Conservation (phyloP, 2,329 filamentous ascomycete species). For the Cordyceps tenuipes region DNA sequence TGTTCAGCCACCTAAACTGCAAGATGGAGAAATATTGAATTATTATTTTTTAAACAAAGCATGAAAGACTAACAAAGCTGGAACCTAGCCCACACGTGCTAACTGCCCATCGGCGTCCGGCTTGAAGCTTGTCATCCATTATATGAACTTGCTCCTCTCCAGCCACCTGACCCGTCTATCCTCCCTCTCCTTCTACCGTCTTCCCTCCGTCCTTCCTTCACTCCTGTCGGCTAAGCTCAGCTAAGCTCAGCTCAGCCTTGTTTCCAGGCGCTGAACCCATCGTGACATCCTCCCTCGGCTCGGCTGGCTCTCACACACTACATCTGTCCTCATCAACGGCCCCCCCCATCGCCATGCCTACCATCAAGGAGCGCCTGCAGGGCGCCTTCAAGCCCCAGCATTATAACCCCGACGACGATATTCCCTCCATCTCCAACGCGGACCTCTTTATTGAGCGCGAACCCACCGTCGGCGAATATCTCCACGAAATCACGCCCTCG, state of each 20-base stretch:
- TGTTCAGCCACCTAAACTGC: slow-evolving; percentile 1
- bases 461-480: slow-evolving; percentile 33
- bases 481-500: slow-evolving; percentile 30
- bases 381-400: slow-evolving; percentile 17
- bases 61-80: slow-evolving; percentile 1
- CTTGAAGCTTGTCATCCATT: not conserved
- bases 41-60: not conserved
- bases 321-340: too few species aligned
- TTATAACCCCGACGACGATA: slow-evolving; percentile 24
- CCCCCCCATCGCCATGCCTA: not conserved
- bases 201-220: not conserved
- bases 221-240: too few species aligned
- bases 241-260: too few species aligned
- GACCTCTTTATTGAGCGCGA: slow-evolving; percentile 33
- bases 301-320: not conserved
- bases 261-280: too few species aligned
- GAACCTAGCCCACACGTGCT: slow-evolving; percentile 9
- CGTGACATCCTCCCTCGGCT: not conserved
- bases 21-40: not conserved
- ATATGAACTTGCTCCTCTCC: slow-evolving; percentile 2
- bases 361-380: slow-evolving; percentile 20
- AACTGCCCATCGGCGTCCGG: not conserved
- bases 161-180: not conserved
- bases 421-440: slow-evolving; percentile 28
- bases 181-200: not conserved